These are phyloP conservation scores for Begonia loranthoides DNA, from an alignment of 306 rosid genomes.

Conservation along the genomic window DNA sequence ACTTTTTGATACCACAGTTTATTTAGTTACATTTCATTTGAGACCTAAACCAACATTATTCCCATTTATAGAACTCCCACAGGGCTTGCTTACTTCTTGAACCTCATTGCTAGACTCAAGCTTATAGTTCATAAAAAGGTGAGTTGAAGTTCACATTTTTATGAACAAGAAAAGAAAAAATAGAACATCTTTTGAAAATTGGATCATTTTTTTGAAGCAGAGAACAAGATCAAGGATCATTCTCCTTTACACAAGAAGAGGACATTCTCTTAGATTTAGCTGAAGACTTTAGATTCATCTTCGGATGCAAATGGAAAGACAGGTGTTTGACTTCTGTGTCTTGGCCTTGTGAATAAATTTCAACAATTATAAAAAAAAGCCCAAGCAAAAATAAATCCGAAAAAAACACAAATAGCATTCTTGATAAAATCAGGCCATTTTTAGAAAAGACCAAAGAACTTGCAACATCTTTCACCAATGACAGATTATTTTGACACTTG, in stretches of 20 bases:
- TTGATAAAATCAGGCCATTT: too few species aligned
- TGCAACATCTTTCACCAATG: too few species aligned
- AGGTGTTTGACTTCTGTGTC: background rate
- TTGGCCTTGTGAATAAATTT: constrained; percentile 8
- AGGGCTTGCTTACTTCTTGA: constrained; percentile 66
- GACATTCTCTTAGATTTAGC: constrained; percentile 2
- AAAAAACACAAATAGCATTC: too few species aligned
- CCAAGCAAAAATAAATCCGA: too few species aligned
- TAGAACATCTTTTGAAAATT: background rate
- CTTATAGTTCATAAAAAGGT: constrained; percentile 55
- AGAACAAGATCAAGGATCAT: constrained; percentile 1
- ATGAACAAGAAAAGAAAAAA: too few species aligned
- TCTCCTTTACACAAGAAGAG: constrained; percentile 10
- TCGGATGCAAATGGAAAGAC: too few species aligned
- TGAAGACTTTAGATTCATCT: too few species aligned
- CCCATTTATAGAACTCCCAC: constrained; percentile 63
- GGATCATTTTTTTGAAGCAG: background rate
- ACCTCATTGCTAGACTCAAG: constrained; percentile 71
- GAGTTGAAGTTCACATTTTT: constrained; percentile 14
- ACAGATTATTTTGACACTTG: too few species aligned
- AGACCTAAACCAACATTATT: constrained; percentile 9
- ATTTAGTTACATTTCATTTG: constrained; percentile 4
- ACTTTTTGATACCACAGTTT: constrained; percentile 2
- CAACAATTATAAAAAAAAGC: too few species aligned
- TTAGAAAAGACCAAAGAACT: too few species aligned